A percentile compares a stretch with the other conserved stretches of the same genome.
phyloP scores from a whole-genome alignment of 768 basidiomycete genomes.

The Leccinum pellstonianum region DNA sequence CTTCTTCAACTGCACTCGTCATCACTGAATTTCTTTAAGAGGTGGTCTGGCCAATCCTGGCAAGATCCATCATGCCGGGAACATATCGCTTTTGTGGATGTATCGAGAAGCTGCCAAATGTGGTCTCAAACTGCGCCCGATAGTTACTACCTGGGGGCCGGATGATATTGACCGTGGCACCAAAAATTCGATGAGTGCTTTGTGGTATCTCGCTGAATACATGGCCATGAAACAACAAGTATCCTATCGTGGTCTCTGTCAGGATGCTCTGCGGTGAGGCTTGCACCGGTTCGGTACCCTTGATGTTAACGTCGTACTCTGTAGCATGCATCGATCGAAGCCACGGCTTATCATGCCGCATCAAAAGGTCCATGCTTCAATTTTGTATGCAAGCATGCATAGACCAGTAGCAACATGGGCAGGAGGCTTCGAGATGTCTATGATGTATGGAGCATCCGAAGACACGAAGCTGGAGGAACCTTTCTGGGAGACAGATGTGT shows the following conservation, averaged over 20 bases:
- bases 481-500: conserved; percentile 15
- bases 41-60: conserved; percentile 12
- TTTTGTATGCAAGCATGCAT: neutral
- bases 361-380: neutral
- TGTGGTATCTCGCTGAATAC: conserved; percentile 8
- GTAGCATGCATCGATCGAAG: conserved; percentile 5
- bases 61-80: neutral
- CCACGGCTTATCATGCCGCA: conserved; percentile 10
- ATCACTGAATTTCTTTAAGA: neutral
- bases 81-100: neutral
- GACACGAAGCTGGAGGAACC: neutral
- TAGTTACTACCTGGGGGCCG: conserved; percentile 14
- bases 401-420: neutral
- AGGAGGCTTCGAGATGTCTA: neutral
- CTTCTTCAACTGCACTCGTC: too few relatives aligned
- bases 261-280: conserved; percentile 9
- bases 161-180: conserved; percentile 15
- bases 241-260: neutral
- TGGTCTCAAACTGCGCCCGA: conserved; percentile 11
- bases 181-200: conserved; percentile 10
- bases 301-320: neutral
- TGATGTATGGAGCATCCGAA: neutral
- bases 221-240: conserved; percentile 15
- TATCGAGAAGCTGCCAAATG: neutral
- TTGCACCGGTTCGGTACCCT: neutral